Evolutionary conservation across 495 filamentous ascomycete species (phyloP).

Genomic region (Rostrohypoxylon terebratum): DNA sequence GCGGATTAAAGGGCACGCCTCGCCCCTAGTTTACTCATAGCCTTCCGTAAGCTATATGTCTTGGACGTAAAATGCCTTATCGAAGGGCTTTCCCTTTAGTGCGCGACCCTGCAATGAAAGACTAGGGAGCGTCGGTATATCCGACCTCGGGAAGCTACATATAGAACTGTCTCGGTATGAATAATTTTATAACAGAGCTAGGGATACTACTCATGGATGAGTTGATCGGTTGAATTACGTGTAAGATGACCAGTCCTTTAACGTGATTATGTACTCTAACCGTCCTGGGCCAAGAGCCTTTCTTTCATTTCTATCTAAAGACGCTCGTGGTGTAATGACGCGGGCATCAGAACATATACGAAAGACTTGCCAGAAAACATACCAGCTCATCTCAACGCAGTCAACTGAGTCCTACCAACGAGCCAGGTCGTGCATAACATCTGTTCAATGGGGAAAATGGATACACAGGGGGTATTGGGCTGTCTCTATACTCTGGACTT

Average conservation of each 20-base stretch:
- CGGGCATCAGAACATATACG: not conserved
- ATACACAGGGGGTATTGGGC: slow-evolving; percentile 2
- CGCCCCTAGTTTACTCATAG: not conserved
- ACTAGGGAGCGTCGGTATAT: not conserved
- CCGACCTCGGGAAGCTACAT: not conserved
- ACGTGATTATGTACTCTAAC: not conserved
- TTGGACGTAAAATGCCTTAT: not conserved
- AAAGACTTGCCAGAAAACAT: not conserved
- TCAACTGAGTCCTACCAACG: not conserved
- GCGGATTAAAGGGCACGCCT: not conserved
- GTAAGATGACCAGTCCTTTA: not conserved
- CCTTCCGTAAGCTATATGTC: not conserved
- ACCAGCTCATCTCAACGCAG: not conserved
- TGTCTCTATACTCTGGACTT: slow-evolving; percentile 5
- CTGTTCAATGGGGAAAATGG: slow-evolving; percentile 15
- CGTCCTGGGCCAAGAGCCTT: not conserved
- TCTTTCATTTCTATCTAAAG: not conserved
- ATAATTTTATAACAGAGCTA: not conserved
- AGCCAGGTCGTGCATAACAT: not conserved
- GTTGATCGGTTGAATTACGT: not conserved
- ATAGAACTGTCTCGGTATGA: not conserved
- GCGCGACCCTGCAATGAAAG: not conserved
- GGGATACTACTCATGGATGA: not conserved
- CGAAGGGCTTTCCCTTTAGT: not conserved
- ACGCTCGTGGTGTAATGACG: not conserved